Conservation (phyloP, 495 filamentous ascomycete genomes). For the Viridothelium virens region DNA sequence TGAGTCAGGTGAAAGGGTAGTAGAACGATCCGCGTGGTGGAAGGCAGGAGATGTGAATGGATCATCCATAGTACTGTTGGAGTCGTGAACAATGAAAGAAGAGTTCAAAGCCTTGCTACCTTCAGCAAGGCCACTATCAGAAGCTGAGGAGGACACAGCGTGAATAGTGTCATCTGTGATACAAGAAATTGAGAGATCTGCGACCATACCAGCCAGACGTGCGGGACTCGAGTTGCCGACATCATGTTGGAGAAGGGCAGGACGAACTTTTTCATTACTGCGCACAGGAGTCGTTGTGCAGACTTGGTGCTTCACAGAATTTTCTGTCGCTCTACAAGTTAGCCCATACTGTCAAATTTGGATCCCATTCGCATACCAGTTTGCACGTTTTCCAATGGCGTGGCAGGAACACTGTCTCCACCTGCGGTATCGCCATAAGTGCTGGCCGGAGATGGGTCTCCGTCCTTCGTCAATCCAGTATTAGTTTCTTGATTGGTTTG, state of each 20-base stretch:
- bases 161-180: not conserved
- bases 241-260: not conserved
- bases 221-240: slow-evolving; percentile 2
- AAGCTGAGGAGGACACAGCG: not conserved
- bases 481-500: not conserved
- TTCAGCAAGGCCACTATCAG: not conserved
- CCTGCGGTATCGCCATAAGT: slow-evolving; percentile 15
- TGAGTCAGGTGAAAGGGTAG: not conserved
- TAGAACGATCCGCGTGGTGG: no score
- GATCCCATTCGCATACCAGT: not conserved
- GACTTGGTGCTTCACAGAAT: not conserved
- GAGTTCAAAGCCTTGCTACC: not conserved
- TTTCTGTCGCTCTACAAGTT: not conserved
- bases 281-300: not conserved
- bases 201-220: slow-evolving; percentile 2
- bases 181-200: not conserved
- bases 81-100: slow-evolving; percentile 17
- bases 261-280: no score
- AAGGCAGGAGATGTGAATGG: slow-evolving; percentile 18
- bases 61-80: slow-evolving; percentile 12
- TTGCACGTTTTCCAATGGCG: not conserved
- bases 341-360: not conserved
- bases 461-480: not conserved
- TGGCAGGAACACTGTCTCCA: slow-evolving; percentile 13
- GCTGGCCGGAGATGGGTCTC: slow-evolving; percentile 12